phyloP scores from a whole-genome alignment of 805 yeast species.

The Cyberlindnera nakhonratchasimensis region DNA sequence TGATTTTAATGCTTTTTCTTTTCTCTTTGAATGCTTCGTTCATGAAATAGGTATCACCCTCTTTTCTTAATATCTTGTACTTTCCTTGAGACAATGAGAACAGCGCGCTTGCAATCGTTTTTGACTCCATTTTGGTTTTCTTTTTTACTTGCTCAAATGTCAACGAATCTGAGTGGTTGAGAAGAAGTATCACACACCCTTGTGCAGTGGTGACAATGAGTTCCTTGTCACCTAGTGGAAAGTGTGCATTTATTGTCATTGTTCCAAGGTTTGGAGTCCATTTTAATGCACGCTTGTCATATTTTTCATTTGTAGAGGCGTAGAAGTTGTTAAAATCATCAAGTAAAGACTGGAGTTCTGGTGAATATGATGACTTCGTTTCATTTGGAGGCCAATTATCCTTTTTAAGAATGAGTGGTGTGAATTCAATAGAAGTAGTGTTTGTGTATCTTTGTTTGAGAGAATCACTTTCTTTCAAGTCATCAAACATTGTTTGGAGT shows the following conservation, averaged over 20 bases:
- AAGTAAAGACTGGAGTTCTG: slow-evolving; percentile 6
- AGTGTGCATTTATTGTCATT: slow-evolving; percentile 19
- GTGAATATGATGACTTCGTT: slow-evolving; percentile 10
- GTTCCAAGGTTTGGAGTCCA: slow-evolving; percentile 25
- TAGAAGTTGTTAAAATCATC: slow-evolving; percentile 16
- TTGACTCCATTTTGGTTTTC: slow-evolving; percentile 17
- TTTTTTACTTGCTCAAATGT: slow-evolving; percentile 15
- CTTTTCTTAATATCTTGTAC: slow-evolving; percentile 19
- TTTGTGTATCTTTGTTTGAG: background rate
- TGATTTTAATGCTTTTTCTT: slow-evolving; percentile 15
- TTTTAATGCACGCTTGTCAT: slow-evolving; percentile 12
- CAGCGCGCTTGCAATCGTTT: slow-evolving; percentile 16
- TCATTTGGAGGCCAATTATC: slow-evolving; percentile 22
- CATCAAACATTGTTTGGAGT: slow-evolving; percentile 22
- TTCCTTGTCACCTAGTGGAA: slow-evolving; percentile 18
- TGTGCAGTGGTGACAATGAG: slow-evolving; percentile 21
- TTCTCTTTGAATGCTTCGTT: slow-evolving; percentile 22
- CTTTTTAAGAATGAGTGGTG: slow-evolving; percentile 20
- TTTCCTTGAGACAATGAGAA: slow-evolving; percentile 25
- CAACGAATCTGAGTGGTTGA: slow-evolving; percentile 18
- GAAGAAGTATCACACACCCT: slow-evolving; percentile 20
- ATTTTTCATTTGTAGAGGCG: slow-evolving; percentile 7
- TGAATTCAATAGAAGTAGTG: slow-evolving; percentile 13
- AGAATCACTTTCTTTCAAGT: slow-evolving; percentile 11
- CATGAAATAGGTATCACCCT: slow-evolving; percentile 6